Percentiles rank a stretch among this genome's conserved stretches.
phyloP scores from a whole-genome alignment of 257 asterid genomes.

The Craterostigma plantagineum region DNA sequence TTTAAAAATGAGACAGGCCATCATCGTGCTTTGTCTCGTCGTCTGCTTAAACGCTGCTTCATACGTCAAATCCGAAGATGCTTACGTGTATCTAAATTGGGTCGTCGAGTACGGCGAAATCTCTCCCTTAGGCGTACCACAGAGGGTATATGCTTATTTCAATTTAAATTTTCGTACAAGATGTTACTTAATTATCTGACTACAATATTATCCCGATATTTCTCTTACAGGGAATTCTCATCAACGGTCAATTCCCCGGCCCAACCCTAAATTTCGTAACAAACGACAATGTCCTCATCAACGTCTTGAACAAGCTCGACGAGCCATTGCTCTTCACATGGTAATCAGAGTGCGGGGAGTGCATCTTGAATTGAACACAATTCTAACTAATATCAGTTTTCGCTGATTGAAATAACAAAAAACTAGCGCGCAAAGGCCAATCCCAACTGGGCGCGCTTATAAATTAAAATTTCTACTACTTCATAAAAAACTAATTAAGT shows the following conservation, averaged over 20 bases:
- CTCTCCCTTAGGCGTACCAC: constrained; percentile 56
- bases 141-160: constrained; percentile 27
- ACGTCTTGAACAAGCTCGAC: constrained; percentile 40
- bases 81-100: constrained; percentile 35
- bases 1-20: constrained; percentile 23
- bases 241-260: constrained; percentile 75
- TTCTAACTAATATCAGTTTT: too few species aligned
- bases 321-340: constrained; percentile 74
- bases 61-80: constrained; percentile 36
- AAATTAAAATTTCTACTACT: background rate
- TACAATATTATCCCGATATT: background rate
- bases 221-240: constrained; percentile 49
- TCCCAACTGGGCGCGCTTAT: too few species aligned
- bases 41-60: constrained; percentile 1
- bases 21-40: constrained; percentile 15
- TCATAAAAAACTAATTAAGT: background rate
- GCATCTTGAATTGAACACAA: too few species aligned
- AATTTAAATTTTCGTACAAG: background rate
- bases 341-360: too few species aligned
- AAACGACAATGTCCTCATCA: constrained; percentile 45
- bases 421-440: too few species aligned
- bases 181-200: background rate
- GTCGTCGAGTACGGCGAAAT: constrained; percentile 33
- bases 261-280: constrained; percentile 46
- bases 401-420: too few species aligned